Evolutionary conservation across 2,329 filamentous ascomycete species (phyloP), one percentile per base, ranked within the genome.

Genomic region (Capronia americana): DNA sequence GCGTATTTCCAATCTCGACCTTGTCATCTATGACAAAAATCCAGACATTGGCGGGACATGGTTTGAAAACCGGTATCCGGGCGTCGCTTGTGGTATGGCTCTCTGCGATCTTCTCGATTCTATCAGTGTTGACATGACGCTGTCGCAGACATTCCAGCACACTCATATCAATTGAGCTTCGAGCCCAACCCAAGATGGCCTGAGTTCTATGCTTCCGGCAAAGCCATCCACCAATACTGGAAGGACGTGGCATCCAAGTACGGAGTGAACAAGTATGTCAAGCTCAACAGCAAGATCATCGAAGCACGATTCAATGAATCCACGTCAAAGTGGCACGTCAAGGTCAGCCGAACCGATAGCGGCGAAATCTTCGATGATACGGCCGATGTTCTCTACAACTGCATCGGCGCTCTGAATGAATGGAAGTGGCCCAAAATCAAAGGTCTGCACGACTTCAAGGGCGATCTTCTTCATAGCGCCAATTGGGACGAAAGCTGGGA

Each of bases 401-500:
- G 75, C 4, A 77, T 74, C 2, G 82, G 82, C 32, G 73, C 76
- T 17, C 65, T 81, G 38, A 80, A 79, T 57, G 73, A 76, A 34
- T 81, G 76, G 78, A 79, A 79, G 61, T 83, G 79, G 78, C 82
- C 82, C 8, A 75, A 79, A 24, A 80, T 85, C 14, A 73, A 75
- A 1, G 84, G 84, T 3, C 75, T 82, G 7, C 76, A 82, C 24
- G 73, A 75, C 2, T 86, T 85, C 70, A 76, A 80, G 59, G 82
- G 81, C 1, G 76, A 78, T 57, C 65, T 83, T 6, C 69, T 82
- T 57, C 82, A 84, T 65, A 80, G 76, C 53, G 82, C 82, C 4
- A 63, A 57, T 4, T 84, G 81, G 80, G 78, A 54, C 24, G 41
- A 46, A 6, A 17, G 3, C 14, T 46, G 20, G 14, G 41, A 46